A percentile compares a stretch with the other conserved stretches of the same genome.
Evolutionary conservation across 2,329 filamentous ascomycete genomes (phyloP).

Genomic region (Cadophora sp.): DNA sequence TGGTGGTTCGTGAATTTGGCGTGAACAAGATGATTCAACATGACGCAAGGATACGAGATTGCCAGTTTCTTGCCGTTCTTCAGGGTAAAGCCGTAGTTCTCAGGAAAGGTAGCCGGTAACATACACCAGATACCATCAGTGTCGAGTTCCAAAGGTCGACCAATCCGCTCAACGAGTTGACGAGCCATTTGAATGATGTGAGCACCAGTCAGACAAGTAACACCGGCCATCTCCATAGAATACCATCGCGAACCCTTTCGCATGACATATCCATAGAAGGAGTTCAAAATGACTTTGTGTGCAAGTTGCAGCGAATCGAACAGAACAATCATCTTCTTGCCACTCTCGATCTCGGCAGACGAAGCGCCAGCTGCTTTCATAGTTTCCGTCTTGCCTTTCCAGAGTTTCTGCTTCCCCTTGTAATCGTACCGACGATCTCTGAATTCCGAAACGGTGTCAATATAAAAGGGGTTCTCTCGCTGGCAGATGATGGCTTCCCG

Average conservation of each 20-base stretch:
- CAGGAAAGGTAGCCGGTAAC: conserved; percentile 92
- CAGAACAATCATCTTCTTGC: conserved; percentile 98
- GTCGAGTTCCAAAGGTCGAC: conserved; percentile 90
- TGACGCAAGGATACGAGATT: conserved; percentile 98
- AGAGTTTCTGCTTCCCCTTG: conserved; percentile 97
- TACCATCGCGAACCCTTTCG: conserved; percentile 99
- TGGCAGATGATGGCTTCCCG: conserved; percentile 98
- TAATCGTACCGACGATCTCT: conserved; percentile 98
- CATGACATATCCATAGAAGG: conserved; percentile 99
- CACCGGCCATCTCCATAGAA: conserved; percentile 98
- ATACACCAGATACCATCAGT: conserved; percentile 99
- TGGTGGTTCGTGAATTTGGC: conserved; percentile 96
- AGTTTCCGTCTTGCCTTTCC: conserved; percentile 94
- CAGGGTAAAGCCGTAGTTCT: conserved; percentile 93
- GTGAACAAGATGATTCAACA: conserved; percentile 98
- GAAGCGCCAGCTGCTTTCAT: conserved; percentile 84
- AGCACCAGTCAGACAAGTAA: conserved; percentile 95
- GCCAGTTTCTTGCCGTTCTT: conserved; percentile 95
- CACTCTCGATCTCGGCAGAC: conserved; percentile 81
- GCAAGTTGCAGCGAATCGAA: conserved; percentile 96
- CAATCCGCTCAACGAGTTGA: conserved; percentile 90
- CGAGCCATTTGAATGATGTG: conserved; percentile 97
- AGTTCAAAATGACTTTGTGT: conserved; percentile 99
- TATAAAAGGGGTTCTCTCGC: conserved; percentile 97
- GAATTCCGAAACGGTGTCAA: conserved; percentile 94